Evolutionary conservation across 2,329 filamentous ascomycete genomes (phyloP).

Genomic region (Setomelanomma holmii): DNA sequence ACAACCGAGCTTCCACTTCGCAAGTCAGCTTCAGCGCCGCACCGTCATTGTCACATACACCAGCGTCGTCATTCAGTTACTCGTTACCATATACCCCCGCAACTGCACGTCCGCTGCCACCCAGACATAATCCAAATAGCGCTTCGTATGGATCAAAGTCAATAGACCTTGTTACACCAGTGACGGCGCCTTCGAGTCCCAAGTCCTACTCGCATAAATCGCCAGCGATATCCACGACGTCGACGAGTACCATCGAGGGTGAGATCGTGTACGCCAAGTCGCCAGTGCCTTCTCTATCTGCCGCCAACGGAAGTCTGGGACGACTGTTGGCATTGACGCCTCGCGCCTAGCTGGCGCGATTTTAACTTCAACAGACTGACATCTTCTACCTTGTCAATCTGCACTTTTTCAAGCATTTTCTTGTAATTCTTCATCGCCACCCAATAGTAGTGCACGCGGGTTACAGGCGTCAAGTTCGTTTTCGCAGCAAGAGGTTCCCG

Average conservation of each 20-base stretch:
- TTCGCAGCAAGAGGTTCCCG: no score
- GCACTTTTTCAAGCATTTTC: background rate
- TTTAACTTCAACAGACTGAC: background rate
- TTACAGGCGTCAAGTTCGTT: background rate
- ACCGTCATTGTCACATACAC: conserved; percentile 57
- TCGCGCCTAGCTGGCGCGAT: conserved; percentile 3
- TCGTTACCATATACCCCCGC: conserved; percentile 53
- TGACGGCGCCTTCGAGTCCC: conserved; percentile 45
- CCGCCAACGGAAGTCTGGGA: conserved; percentile 48
- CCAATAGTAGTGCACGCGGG: conserved; percentile 4
- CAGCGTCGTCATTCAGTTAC: conserved; percentile 54
- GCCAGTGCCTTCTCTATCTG: conserved; percentile 40
- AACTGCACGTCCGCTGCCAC: conserved; percentile 46
- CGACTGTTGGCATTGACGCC: conserved; percentile 42
- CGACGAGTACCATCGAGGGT: conserved; percentile 45
- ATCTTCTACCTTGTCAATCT: background rate
- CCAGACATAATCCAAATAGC: conserved; percentile 49
- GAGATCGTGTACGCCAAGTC: conserved; percentile 48
- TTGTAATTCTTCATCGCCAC: background rate
- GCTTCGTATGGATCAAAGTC: conserved; percentile 50
- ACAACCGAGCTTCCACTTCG: conserved; percentile 45
- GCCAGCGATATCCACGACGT: conserved; percentile 40
- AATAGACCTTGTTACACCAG: conserved; percentile 55
- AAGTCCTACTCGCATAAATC: conserved; percentile 45
- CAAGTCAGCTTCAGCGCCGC: conserved; percentile 46